Conservation (phyloP, 495 filamentous ascomycete species). For the Talaromyces liani region DNA sequence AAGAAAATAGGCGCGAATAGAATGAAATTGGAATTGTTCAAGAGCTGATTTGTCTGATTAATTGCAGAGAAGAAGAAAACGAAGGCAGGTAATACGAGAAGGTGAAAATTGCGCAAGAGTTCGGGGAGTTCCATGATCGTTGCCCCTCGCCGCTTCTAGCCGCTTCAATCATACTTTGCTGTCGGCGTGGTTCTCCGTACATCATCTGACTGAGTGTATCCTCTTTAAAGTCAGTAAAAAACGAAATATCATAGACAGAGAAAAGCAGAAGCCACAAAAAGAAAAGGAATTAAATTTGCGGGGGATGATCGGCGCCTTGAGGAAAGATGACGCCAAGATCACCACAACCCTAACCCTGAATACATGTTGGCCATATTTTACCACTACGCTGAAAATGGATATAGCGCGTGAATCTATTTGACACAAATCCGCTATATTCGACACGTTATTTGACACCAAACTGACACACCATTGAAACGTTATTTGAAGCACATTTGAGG, state of each 20-base stretch:
- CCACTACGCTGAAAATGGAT: no score
- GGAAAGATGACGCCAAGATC: no score
- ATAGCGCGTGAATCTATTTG: no score
- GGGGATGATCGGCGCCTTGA: neutral
- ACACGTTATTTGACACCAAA: no score
- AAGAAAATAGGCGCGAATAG: neutral
- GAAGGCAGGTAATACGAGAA: neutral
- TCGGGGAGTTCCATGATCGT: neutral
- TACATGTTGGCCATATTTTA: no score
- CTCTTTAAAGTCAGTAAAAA: neutral
- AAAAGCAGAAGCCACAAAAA: neutral
- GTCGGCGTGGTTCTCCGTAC: neutral
- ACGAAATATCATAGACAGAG: neutral
- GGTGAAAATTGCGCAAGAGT: neutral
- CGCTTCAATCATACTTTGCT: neutral
- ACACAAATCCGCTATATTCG: no score
- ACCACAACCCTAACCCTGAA: no score
- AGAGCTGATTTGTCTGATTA: no score
- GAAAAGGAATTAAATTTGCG: neutral
- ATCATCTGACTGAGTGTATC: neutral
- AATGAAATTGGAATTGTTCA: neutral
- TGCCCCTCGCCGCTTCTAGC: slow-evolving; percentile 8
- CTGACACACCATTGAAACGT: no score
- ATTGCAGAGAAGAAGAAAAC: neutral
- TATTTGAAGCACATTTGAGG: no score